Evolutionary conservation across 306 rosid species (phyloP).

Genomic region (Rosa lucieae): DNA sequence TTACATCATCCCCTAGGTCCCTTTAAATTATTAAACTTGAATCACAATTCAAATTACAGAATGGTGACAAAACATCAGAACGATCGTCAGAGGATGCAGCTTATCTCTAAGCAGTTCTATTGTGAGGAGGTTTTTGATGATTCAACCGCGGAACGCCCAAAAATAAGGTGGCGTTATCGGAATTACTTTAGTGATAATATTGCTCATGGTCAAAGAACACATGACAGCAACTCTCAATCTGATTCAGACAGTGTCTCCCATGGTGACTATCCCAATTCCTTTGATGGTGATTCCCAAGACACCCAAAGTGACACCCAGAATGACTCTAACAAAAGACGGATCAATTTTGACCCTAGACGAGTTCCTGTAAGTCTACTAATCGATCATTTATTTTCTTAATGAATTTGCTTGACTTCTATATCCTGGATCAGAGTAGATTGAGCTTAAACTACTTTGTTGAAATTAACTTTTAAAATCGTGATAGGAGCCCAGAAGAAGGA

Average conservation of each 20-base stretch:
- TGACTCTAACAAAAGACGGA: slow-evolving; percentile 30
- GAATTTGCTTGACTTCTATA: neutral
- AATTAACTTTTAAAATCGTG: neutral
- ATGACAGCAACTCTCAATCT: slow-evolving; percentile 31
- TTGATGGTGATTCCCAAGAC: slow-evolving; percentile 20
- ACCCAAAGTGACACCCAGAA: slow-evolving; percentile 20
- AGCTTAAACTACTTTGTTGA: neutral
- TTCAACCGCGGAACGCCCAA: slow-evolving; percentile 55
- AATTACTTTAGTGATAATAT: slow-evolving; percentile 57
- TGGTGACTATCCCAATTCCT: slow-evolving; percentile 28
- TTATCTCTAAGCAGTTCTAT: slow-evolving; percentile 66
- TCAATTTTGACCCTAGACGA: slow-evolving; percentile 35
- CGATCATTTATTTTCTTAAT: neutral
- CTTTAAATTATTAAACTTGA: neutral
- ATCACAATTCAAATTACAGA: slow-evolving; percentile 49
- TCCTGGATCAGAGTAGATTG: slow-evolving; percentile 15
- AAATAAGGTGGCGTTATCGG: slow-evolving; percentile 74
- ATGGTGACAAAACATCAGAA: slow-evolving; percentile 48
- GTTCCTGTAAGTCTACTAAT: slow-evolving; percentile 47
- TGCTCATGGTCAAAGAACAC: slow-evolving; percentile 37
- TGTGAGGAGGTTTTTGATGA: slow-evolving; percentile 72
- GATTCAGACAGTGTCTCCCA: slow-evolving; percentile 34
- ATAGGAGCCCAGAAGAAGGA: slow-evolving; percentile 10
- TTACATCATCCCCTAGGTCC: neutral
- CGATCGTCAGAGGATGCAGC: slow-evolving; percentile 48